These are phyloP conservation scores for Pistacia atlantica DNA, from an alignment of 345 rosid species.

Conservation along the genomic window DNA sequence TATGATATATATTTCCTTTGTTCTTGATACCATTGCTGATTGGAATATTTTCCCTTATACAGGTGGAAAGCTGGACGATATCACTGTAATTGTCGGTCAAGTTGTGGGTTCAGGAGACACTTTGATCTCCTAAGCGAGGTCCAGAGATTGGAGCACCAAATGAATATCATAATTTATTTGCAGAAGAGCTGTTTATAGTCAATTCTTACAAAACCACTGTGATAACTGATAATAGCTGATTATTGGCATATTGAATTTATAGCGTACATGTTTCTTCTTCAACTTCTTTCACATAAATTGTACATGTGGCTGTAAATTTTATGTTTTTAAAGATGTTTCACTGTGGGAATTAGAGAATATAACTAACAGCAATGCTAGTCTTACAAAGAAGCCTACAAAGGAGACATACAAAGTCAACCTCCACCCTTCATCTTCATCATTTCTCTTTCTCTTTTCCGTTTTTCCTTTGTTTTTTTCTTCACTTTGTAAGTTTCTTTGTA, in stretches of 20 bases:
- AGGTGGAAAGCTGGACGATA: conserved; percentile 93
- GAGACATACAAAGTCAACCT: no score
- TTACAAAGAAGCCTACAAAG: no score
- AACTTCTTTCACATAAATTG: background rate
- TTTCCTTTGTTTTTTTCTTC: no score
- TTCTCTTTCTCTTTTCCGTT: no score
- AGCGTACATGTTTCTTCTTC: background rate
- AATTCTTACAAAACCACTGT: background rate
- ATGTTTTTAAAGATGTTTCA: background rate
- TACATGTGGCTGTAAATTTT: background rate
- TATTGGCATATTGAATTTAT: background rate
- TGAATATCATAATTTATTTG: background rate
- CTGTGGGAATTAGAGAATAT: background rate
- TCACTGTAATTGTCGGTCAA: conserved; percentile 74
- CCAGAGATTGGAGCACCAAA: background rate
- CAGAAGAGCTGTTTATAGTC: background rate
- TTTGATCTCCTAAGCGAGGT: conserved; percentile 7
- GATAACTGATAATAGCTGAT: no score
- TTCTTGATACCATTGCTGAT: conserved; percentile 12
- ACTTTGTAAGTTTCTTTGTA: no score
- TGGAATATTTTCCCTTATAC: conserved; percentile 21
- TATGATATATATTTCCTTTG: background rate
- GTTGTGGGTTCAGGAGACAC: conserved; percentile 38
- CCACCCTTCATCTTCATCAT: no score
- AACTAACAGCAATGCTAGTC: no score